Percentiles rank a stretch among this genome's conserved stretches.
Evolutionary conservation across 768 basidiomycete species (phyloP).

Genomic region (Suillus tomentosus): DNA sequence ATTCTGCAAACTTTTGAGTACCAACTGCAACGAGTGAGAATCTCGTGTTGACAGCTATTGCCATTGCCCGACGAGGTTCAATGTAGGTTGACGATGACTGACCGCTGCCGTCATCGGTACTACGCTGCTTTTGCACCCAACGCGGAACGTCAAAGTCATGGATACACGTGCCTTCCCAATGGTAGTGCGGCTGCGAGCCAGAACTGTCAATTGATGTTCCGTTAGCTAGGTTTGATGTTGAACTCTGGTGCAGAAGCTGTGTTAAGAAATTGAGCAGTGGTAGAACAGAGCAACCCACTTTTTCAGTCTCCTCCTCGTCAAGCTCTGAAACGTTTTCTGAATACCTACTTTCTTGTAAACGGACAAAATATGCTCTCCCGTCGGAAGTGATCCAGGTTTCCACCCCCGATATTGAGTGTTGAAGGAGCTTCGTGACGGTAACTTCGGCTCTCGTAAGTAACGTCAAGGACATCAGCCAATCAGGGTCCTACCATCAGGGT

Average conservation of each 20-base stretch:
- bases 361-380: conserved; percentile 79
- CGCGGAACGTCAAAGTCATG: conserved; percentile 73
- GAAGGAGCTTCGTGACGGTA: conserved; percentile 61
- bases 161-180: conserved; percentile 80
- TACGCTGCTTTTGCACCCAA: conserved; percentile 79
- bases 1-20: conserved; percentile 54
- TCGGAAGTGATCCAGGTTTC: conserved; percentile 89
- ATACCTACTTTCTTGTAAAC: conserved; percentile 48
- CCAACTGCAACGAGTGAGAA: conserved; percentile 87
- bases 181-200: conserved; percentile 17
- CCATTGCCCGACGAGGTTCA: conserved; percentile 67
- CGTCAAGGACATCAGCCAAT: conserved; percentile 2
- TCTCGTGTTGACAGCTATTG: conserved; percentile 70
- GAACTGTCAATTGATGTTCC: conserved; percentile 16
- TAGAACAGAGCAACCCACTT: conserved; percentile 32
- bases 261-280: not conserved
- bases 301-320: conserved; percentile 57
- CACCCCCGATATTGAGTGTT: conserved; percentile 53
- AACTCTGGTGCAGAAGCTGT: not conserved
- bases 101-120: conserved; percentile 47
- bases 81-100: conserved; percentile 45
- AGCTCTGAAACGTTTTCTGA: conserved; percentile 8
- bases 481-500: conserved; percentile 59
- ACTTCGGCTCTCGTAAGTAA: conserved; percentile 42
- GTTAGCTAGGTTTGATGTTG: conserved; percentile 19